Evolutionary conservation across 306 rosid species (phyloP), one percentile per base, ranked within the genome.

Genomic region (Cucurbita pepo): DNA sequence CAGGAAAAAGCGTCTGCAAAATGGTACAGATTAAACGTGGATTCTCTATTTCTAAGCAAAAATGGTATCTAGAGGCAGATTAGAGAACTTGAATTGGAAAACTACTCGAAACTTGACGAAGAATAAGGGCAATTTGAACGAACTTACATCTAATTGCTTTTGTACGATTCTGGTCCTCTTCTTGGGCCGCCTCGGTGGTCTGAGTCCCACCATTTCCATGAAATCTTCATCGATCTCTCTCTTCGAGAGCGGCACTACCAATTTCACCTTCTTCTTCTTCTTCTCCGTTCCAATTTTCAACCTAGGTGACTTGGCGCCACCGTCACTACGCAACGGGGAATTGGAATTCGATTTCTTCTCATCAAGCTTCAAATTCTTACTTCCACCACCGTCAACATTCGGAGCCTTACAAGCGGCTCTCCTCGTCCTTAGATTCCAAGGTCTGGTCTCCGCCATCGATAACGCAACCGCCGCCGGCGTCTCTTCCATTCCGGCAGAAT

Each of bases 391-490:
- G 9, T 77, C 83, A 4, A 45, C 78, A 8, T 70, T 76, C 25
- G 91, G 88, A 81, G 81, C 78, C 86, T 75, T 84, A 13, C 80
- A 81, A 45, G 83, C 80, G 48, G 88, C 90, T 65, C 93, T 75
- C 78, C 97, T 81, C 15, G 83, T 86, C 81, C 97, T 80, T 79
- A 90, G 88, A 76, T 88, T 94, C 97, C 97, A 90, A 44, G 92
- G 89, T 77, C 84, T 79, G 48, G 21, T 78, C 19, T 75, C 81
- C 22, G 74, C 85, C 43, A 55, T 56, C 58, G 45, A 78, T 34
- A 69, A 69, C 53, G 79, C 53, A 12, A 67, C 25, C 0, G 82
- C 67, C 14, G 60, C 67, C n/a, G 56, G 52, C 54, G 64, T 43
- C 52, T 72, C 12, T 22, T 80, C 18, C 41, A 69, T 57, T 54